Conservation (phyloP, 1,284 basidiomycete genomes). For the Leccinum solheimii region DNA sequence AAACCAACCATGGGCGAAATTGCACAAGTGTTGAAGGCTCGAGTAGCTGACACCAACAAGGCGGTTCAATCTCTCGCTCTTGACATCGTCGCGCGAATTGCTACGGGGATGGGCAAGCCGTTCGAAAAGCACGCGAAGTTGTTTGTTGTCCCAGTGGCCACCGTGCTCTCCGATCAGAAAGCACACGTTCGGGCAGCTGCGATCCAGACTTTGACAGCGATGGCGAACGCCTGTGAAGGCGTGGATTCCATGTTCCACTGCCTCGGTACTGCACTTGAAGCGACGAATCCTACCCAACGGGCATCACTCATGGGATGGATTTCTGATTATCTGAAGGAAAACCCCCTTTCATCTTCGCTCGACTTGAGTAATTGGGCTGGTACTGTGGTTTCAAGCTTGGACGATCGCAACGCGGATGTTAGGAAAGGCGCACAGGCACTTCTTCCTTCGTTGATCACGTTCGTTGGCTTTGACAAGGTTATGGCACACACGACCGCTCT, state of each 20-base stretch:
- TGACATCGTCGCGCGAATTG: constrained; percentile 88
- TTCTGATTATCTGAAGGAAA: constrained; percentile 74
- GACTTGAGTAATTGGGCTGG: constrained; percentile 77
- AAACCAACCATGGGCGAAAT: constrained; percentile 95
- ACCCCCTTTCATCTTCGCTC: constrained; percentile 53
- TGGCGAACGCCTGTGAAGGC: constrained; percentile 83
- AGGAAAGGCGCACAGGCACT: constrained; percentile 88
- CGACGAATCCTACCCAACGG: constrained; percentile 87
- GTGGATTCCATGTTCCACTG: constrained; percentile 81
- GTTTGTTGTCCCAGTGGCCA: constrained; percentile 77
- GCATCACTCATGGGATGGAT: constrained; percentile 87
- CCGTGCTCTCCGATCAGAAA: constrained; percentile 93
- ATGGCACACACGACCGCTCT: no score
- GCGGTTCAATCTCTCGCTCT: constrained; percentile 89
- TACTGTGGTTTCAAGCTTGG: constrained; percentile 79
- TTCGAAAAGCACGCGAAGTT: constrained; percentile 89
- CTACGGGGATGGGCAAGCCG: constrained; percentile 90
- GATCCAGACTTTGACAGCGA: constrained; percentile 76
- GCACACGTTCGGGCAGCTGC: constrained; percentile 82
- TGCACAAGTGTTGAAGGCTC: constrained; percentile 82
- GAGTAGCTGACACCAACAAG: constrained; percentile 93
- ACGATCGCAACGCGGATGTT: constrained; percentile 91
- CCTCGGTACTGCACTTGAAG: constrained; percentile 80
- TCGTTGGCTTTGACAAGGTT: constrained; percentile 63
- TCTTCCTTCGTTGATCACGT: constrained; percentile 77